Percentiles rank a stretch among this genome's conserved stretches.
Conservation (phyloP, 2,329 filamentous ascomycete genomes). For the Penicillium aurantiogriseum region DNA sequence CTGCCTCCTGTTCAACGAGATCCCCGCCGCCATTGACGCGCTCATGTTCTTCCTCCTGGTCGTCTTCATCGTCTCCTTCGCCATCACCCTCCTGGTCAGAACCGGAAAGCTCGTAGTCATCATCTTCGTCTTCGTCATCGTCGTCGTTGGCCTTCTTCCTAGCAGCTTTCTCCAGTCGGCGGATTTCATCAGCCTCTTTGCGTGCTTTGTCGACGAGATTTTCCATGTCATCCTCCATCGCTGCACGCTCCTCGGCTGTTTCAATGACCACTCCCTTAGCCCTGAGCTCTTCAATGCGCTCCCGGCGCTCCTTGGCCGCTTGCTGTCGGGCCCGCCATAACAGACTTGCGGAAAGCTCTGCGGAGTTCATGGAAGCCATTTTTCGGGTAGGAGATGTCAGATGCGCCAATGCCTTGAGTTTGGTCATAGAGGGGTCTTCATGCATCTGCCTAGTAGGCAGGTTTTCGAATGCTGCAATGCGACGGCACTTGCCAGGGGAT, state of each 20-base stretch:
- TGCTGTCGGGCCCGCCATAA: conserved; percentile 74
- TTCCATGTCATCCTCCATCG: conserved; percentile 78
- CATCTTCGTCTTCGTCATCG: conserved; percentile 55
- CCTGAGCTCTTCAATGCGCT: conserved; percentile 71
- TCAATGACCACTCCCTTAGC: conserved; percentile 78
- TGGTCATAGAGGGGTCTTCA: conserved; percentile 60
- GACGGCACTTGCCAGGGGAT: conserved; percentile 41
- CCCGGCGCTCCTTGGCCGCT: conserved; percentile 72
- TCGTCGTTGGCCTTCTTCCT: conserved; percentile 63
- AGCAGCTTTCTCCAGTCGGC: conserved; percentile 70
- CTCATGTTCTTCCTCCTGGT: conserved; percentile 27
- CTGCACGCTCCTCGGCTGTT: conserved; percentile 81
- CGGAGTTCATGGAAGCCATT: conserved; percentile 61
- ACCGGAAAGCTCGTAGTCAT: conserved; percentile 47
- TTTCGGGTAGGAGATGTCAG: conserved; percentile 58
- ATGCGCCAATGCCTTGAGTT: conserved; percentile 72
- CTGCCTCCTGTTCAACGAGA: conserved; percentile 34
- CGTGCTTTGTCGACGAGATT: conserved; percentile 83
- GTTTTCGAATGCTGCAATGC: conserved; percentile 67
- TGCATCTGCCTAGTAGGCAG: conserved; percentile 62
- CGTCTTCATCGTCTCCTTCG: conserved; percentile 37
- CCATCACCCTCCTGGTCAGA: conserved; percentile 45
- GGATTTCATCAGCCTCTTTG: conserved; percentile 74
- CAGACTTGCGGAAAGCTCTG: conserved; percentile 67
- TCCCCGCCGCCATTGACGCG: conserved; percentile 17